Evolutionary conservation across 352 stramenopile genomes (phyloP).

Genomic region (Discostella stelligera): DNA sequence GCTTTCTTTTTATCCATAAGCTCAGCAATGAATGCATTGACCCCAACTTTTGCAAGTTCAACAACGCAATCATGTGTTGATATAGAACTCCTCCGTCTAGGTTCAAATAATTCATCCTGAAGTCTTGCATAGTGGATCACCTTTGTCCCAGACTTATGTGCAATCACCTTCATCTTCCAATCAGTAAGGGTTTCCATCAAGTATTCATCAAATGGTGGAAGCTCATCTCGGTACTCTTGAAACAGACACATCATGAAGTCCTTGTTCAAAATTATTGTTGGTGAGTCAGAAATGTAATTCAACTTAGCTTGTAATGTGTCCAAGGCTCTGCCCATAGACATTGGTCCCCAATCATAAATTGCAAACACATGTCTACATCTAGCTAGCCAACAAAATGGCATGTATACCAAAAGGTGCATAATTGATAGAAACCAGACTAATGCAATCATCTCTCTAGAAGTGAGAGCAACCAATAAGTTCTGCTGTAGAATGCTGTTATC

Average conservation of each 20-base stretch:
- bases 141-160: background rate
- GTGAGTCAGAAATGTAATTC: background rate
- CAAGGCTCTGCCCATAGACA: background rate
- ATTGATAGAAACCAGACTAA: background rate
- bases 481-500: background rate
- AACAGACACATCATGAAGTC: slow-evolving; percentile 7
- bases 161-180: background rate
- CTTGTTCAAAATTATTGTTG: slow-evolving; percentile 2
- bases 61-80: background rate
- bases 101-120: background rate
- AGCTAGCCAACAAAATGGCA: background rate
- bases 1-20: no score
- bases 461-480: background rate
- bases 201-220: slow-evolving; percentile 5
- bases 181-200: background rate
- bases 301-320: background rate
- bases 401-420: no score
- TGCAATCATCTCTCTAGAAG: background rate
- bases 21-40: no score
- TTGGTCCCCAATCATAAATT: background rate
- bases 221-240: slow-evolving; percentile 4
- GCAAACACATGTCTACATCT: background rate
- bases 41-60: background rate
- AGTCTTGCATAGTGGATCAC: slow-evolving; percentile 1
- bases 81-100: background rate